These are phyloP conservation scores for Castanopsis chinensis DNA, from an alignment of 306 rosid genomes.

Conservation along the genomic window DNA sequence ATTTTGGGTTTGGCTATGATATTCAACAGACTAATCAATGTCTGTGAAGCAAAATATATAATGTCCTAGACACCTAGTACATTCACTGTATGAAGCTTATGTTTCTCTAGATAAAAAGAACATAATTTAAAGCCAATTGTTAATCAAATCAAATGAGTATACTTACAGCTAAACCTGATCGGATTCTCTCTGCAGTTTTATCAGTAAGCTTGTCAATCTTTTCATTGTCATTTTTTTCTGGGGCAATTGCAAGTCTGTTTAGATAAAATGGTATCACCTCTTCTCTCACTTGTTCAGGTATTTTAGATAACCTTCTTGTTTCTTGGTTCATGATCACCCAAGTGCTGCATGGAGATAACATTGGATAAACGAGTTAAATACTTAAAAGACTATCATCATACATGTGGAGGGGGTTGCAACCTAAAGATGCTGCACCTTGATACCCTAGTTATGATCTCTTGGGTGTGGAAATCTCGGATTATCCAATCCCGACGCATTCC, in stretches of 20 bases:
- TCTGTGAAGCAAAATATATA: background rate
- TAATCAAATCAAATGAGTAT: background rate
- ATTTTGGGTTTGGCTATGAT: too few species aligned
- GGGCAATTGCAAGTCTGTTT: constrained; percentile 48
- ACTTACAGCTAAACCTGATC: constrained; percentile 85
- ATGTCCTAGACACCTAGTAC: background rate
- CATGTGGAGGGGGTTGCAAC: background rate
- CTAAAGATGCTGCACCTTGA: constrained; percentile 49
- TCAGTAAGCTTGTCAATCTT: constrained; percentile 76
- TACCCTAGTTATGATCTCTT: constrained; percentile 74
- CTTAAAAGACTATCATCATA: background rate
- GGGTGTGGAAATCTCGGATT: constrained; percentile 65
- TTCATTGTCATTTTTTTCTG: constrained; percentile 49
- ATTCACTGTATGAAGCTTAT: background rate
- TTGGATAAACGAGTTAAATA: background rate
- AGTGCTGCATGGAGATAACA: constrained; percentile 46
- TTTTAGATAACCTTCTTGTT: constrained; percentile 78
- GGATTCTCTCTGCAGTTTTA: constrained; percentile 57
- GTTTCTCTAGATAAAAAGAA: background rate
- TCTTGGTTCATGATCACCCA: constrained; percentile 97
- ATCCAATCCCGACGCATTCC: constrained; percentile 98
- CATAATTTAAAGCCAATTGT: background rate
- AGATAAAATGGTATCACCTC: constrained; percentile 78
- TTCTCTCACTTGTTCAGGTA: constrained; percentile 71
- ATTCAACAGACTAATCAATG: background rate